Evolutionary conservation across 306 rosid species (phyloP).

Genomic region (Myrica gale): DNA sequence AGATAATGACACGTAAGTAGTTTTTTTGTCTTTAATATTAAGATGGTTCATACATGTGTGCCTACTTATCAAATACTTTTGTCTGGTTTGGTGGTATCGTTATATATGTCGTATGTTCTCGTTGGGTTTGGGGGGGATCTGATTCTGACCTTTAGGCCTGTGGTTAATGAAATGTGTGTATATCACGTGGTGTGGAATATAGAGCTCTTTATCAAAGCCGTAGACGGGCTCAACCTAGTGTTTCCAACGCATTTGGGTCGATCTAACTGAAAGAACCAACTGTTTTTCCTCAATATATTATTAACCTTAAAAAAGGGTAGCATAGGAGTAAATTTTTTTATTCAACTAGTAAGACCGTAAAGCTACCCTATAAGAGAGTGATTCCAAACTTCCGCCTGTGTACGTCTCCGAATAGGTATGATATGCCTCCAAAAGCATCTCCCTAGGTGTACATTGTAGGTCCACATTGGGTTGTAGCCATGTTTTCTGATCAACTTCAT

Average conservation of each 20-base stretch:
- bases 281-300: neutral
- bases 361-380: no score
- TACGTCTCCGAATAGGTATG: neutral
- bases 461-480: neutral
- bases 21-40: neutral
- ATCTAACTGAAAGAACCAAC: neutral
- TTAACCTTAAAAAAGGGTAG: neutral
- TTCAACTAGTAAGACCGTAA: no score
- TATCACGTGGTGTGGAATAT: constrained; percentile 48
- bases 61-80: constrained; percentile 29
- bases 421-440: neutral
- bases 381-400: neutral
- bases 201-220: constrained; percentile 15
- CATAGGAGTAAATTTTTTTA: no score
- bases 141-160: neutral
- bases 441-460: neutral
- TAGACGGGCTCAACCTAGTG: constrained; percentile 26
- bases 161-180: neutral
- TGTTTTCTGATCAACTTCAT: neutral
- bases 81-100: constrained; percentile 39
- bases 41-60: neutral
- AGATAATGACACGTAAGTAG: neutral
- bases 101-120: constrained; percentile 36
- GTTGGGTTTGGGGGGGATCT: constrained; percentile 44
- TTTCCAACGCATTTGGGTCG: constrained; percentile 19